Evolutionary conservation across 331 rosid genomes (phyloP), one percentile per base, ranked within the genome.

Genomic region (Cydonia oblonga): DNA sequence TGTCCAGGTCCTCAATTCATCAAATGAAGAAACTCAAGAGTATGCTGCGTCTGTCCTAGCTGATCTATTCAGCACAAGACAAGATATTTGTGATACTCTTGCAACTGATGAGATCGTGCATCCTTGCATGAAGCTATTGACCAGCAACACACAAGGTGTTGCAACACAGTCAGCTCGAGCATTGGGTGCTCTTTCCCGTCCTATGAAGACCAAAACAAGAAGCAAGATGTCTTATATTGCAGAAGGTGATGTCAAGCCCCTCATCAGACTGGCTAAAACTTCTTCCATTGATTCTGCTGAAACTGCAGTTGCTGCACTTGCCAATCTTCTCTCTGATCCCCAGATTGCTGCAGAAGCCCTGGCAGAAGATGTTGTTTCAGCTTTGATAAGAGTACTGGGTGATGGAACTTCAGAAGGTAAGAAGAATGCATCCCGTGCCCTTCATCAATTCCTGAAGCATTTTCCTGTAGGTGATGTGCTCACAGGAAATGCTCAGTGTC

Each of bases 151-250:
- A 72, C 96, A 93, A 81, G 86, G 72, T 73, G 98, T 93, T 80
- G 97, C 97, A 65, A 91, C 92, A 61, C 98, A 93, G 79, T 90
- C 95, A 59, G 98, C 97, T 76, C 87, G 98, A 76, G 98, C 88
- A 23, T 74, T 93, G 82, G 87, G 92, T 84, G 97, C 95, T 81
- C 84, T 93, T 66, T 87, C 92, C 32, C 89, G 89, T 71, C 97
- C 96, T 67, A 89, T 77, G 72, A 89, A 89, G 85, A 75, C 83
- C 70, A 87, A 78, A 83, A 79, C 92, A 67, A 75, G 70, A 38
- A 82, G 82, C 80, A 88, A 80, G 82, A 85, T 87, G 90, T 86
- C 85, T 69, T 85, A 86, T 82, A 77, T 93, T 79, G 81, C 88
- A 66, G 89, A 84, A 79, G 95, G 93, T 71, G 97, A 93, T 64